Evolutionary conservation across 1,139 yeast genomes (phyloP), one percentile per base, ranked within the genome.

Genomic region (Casaregolazyma lundiana): DNA sequence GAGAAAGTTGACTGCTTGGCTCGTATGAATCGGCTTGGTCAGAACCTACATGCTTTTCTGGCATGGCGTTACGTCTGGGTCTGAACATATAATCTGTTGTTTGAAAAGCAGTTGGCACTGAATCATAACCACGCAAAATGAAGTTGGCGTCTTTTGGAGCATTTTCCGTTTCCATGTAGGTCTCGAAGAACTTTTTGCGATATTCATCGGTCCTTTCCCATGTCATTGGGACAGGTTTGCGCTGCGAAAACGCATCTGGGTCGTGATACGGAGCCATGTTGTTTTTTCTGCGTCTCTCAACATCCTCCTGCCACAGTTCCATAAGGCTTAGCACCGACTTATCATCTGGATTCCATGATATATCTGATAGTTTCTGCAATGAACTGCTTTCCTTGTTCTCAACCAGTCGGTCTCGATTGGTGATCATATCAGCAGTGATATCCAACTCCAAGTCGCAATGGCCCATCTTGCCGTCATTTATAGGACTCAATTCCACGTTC

Each of bases 401-500:
- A 1, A 57, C 53, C 9, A 85, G 44, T 1, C 66, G 66, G 1
- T 59, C 46, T 22, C 90, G 65, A 59, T 89, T 89, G 4, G 66
- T 40, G 16, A 89, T 83, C 59, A 73, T 66, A 34, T 69, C 73
- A 0, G 90, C 80, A 11, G 73, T 61, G 1, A 82, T 67, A 61
- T 89, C 97, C 6, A 87, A 59, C 61, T 89, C 97, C 6, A 89
- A 59, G 16, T 80, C 66, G 2, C 83, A 72, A 49, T 78, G 69
- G 0, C 90, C 84, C 42, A 78, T 74, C 50, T 95, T 68, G 1
- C 73, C 71, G 50, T 67, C 74, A 6, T 41, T 32, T n/a, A 38
- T 37, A 6, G 41, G 36, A 13, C 41, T 50, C 15, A 54, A 41
- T 6, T 54, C 29, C 37, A 47, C 26, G 2, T 41, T 42, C 5